Conservation (phyloP, 768 basidiomycete genomes). For the Phanerochaete sordida region DNA sequence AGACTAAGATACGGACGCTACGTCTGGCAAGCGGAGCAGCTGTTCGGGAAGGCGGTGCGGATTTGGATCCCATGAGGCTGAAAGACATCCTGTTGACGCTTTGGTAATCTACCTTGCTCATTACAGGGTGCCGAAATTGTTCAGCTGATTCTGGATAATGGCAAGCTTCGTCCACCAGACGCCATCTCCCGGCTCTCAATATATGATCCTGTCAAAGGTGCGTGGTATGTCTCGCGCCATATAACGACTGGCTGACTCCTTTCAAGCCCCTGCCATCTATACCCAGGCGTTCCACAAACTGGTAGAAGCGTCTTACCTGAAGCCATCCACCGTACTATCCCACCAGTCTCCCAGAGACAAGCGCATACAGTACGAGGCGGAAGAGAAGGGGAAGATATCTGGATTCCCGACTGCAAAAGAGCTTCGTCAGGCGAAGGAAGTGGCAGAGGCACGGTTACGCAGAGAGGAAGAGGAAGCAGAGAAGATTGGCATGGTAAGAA, state of each 20-base stretch:
- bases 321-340: conserved; percentile 72
- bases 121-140: conserved; percentile 75
- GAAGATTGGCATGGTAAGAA: conserved; percentile 66
- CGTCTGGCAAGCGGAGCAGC: conserved; percentile 65
- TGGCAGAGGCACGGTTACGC: conserved; percentile 58
- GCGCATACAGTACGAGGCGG: conserved; percentile 73
- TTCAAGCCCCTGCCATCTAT: conserved; percentile 41
- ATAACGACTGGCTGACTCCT: neutral
- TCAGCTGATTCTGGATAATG: conserved; percentile 74
- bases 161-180: conserved; percentile 77
- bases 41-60: conserved; percentile 69
- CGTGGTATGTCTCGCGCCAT: conserved; percentile 1
- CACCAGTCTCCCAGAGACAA: conserved; percentile 81
- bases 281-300: conserved; percentile 64
- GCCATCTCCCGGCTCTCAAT: conserved; percentile 52
- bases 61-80: neutral
- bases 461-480: conserved; percentile 74
- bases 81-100: neutral
- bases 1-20: conserved; percentile 82
- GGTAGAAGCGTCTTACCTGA: conserved; percentile 70
- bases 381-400: conserved; percentile 68
- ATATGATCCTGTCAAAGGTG: conserved; percentile 39
- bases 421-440: conserved; percentile 66
- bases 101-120: neutral
- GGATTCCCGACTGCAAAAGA: conserved; percentile 83